Evolutionary conservation across 2,329 filamentous ascomycete species (phyloP), one percentile per base, ranked within the genome.

Genomic region (Fusarium newnesense): DNA sequence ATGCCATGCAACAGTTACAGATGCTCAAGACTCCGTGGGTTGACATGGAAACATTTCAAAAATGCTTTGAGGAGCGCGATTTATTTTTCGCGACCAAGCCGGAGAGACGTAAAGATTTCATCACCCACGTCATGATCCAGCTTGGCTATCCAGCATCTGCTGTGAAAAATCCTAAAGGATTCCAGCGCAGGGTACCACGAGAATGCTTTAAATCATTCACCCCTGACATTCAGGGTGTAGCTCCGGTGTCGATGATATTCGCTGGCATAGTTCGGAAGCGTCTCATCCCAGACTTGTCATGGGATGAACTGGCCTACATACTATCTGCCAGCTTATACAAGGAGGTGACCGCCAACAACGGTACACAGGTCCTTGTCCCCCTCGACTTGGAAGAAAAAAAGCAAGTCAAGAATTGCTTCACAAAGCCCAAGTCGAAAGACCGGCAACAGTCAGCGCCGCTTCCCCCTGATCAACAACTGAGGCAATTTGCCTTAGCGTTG

Each of bases 21-120:
- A 57, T 26, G 28, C 24, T 64, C 2, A 28, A 50, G 9, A 18
- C 9, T 2, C 13, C n/a, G 2, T 66, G 50, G 59, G 6, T 13
- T 7, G 42, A 57, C 9, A 64, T 57, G 59, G 37, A 64, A 5
- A 13, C n/a, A 4, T 57, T 50, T 8, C 11, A 66, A 50, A 32
- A 36, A 4, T 66, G 47, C 34, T 66, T 66, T 8, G 59, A 56
- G 12, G 34, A 18, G 8, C 28, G n/a, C 2, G 58, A 56, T 18
- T 11, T 66, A 2, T 63, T 66, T 26, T 16, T 49, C 11, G 21
- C 24, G 1, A n/a, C 18, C 3, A 64, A 64, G 10, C 49, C 59
- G 12, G 11, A 7, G 15, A 16, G 11, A 19, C 8, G 28, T 1
- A 1, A 1, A 2, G n/a, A 54, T 4, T 63, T 54, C 9, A 4